These are phyloP conservation scores for Citeromyces siamensis DNA, from an alignment of 1,139 yeast genomes.

Conservation along the genomic window DNA sequence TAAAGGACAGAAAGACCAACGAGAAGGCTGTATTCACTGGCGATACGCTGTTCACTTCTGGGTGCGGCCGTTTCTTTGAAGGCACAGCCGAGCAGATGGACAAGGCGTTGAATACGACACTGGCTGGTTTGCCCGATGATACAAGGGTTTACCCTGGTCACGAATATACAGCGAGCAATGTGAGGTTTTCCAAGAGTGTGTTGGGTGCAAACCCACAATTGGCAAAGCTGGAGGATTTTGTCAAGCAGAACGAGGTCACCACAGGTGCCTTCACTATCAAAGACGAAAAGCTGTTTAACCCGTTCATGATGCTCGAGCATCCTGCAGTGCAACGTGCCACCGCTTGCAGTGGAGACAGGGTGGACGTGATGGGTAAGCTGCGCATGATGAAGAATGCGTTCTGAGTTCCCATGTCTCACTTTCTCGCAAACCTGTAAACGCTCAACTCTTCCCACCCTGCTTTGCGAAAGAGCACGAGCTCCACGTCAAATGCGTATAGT, in stretches of 20 bases:
- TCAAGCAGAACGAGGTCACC: slow-evolving; percentile 48
- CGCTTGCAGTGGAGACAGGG: slow-evolving; percentile 21
- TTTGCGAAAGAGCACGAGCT: slow-evolving; percentile 43
- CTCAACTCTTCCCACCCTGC: slow-evolving; percentile 97
- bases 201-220: slow-evolving; percentile 42
- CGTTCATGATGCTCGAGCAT: slow-evolving; percentile 68
- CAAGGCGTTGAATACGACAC: slow-evolving; percentile 40
- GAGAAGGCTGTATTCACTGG: slow-evolving; percentile 85
- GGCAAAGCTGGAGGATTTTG: slow-evolving; percentile 35
- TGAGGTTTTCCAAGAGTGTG: slow-evolving; percentile 60
- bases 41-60: slow-evolving; percentile 86
- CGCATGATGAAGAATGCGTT: slow-evolving; percentile 24
- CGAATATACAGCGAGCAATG: slow-evolving; percentile 81
- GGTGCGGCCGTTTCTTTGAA: slow-evolving; percentile 95
- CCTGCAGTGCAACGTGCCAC: slow-evolving; percentile 29
- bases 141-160: slow-evolving; percentile 88
- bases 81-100: slow-evolving; percentile 82
- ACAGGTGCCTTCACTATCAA: slow-evolving; percentile 78
- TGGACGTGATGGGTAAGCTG: slow-evolving; percentile 30
- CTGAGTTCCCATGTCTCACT: no score
- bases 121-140: slow-evolving; percentile 49
- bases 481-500: slow-evolving; percentile 32
- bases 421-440: slow-evolving; percentile 40
- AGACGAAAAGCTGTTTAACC: slow-evolving; percentile 76
- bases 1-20: slow-evolving; percentile 43